A percentile compares a stretch with the other conserved stretches of the same genome.
phyloP scores from a whole-genome alignment of 179 eudicot genomes.

The Drosera spatulata region DNA sequence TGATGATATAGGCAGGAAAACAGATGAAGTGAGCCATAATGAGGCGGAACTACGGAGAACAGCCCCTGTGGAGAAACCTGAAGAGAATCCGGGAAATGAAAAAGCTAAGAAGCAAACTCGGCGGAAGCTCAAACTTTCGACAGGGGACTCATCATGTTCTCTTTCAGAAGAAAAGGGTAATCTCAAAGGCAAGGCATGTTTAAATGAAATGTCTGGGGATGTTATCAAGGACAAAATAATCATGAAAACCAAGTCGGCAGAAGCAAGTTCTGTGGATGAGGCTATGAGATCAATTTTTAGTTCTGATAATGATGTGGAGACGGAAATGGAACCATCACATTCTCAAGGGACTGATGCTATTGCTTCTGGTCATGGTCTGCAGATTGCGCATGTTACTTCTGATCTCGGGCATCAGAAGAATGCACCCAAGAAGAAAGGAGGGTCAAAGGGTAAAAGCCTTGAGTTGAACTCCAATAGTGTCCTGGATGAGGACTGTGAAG shows the following conservation, averaged over 20 bases:
- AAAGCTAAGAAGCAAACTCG: constrained; percentile 15
- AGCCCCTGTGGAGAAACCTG: constrained; percentile 7
- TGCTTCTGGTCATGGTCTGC: too few species aligned
- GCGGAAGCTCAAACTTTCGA: constrained; percentile 13
- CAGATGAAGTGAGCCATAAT: not conserved
- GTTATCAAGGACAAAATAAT: constrained; percentile 9
- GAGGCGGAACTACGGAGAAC: constrained; percentile 8
- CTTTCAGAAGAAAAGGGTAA: constrained; percentile 13
- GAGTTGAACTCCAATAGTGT: too few species aligned
- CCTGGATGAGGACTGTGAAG: too few species aligned
- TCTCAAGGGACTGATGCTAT: not conserved
- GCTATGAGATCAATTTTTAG: not conserved
- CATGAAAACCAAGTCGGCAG: constrained; percentile 10
- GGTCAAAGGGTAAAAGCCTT: too few species aligned
- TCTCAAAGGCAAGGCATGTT: constrained; percentile 8
- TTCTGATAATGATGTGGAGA: not conserved
- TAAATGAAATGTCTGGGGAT: constrained; percentile 4
- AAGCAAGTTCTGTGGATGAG: constrained; percentile 4
- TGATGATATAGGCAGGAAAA: not conserved
- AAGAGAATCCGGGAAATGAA: constrained; percentile 12
- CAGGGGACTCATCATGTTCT: constrained; percentile 10
- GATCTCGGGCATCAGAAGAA: too few species aligned
- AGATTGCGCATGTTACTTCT: too few species aligned
- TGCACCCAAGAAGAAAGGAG: too few species aligned
- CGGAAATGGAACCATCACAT: constrained; percentile 1